These are phyloP conservation scores for Mytilinidion resinicola DNA, from an alignment of 495 filamentous ascomycete genomes.

Conservation along the genomic window DNA sequence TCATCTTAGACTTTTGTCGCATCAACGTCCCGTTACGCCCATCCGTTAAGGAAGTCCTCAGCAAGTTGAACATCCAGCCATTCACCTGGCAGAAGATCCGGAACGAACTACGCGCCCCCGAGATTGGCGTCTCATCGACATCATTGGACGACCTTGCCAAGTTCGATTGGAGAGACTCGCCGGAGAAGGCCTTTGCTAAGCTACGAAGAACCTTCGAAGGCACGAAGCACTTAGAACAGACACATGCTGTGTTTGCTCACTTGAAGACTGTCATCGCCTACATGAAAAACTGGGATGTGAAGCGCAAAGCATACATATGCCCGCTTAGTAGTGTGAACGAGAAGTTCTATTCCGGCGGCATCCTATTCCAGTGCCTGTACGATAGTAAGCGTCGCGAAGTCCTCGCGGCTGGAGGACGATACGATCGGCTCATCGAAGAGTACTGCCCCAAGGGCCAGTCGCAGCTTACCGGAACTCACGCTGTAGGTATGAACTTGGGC, in stretches of 20 bases:
- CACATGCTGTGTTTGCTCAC: constrained; percentile 70
- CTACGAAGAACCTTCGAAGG: constrained; percentile 69
- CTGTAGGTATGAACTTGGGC: constrained; percentile 86
- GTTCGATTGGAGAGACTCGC: constrained; percentile 82
- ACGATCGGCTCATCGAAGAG: constrained; percentile 76
- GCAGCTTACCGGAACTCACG: constrained; percentile 49
- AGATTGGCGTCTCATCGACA: constrained; percentile 78
- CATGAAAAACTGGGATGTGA: constrained; percentile 64
- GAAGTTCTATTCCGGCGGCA: constrained; percentile 80
- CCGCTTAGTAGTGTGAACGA: constrained; percentile 87
- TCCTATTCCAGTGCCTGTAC: constrained; percentile 86
- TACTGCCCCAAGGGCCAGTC: constrained; percentile 51
- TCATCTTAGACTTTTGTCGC: constrained; percentile 82
- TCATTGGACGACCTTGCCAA: constrained; percentile 82
- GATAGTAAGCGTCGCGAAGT: constrained; percentile 80
- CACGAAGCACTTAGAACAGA: constrained; percentile 57
- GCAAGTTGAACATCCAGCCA: constrained; percentile 77
- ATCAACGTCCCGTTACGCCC: constrained; percentile 63
- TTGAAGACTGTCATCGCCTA: constrained; percentile 69
- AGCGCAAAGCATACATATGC: constrained; percentile 73
- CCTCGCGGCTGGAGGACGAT: constrained; percentile 89
- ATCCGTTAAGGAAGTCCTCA: constrained; percentile 73
- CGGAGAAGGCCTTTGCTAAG: constrained; percentile 64
- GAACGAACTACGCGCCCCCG: constrained; percentile 70
- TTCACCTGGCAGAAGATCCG: constrained; percentile 81